Conservation (phyloP, 495 filamentous ascomycete species). For the Parathielavia appendiculata region DNA sequence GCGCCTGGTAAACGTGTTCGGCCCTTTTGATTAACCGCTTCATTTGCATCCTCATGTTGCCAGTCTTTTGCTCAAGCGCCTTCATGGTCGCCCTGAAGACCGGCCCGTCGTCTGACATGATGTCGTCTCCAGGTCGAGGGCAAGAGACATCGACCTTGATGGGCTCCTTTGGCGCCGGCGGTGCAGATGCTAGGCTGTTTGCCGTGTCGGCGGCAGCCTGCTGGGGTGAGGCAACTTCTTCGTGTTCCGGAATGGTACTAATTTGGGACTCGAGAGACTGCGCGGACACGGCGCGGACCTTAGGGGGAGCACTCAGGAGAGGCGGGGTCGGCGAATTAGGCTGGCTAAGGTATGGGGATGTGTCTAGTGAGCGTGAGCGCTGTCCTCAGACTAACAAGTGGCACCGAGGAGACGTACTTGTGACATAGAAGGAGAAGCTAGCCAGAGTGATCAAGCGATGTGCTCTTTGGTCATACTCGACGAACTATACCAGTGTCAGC, state of each 20-base stretch:
- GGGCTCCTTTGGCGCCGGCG: slow-evolving; percentile 45
- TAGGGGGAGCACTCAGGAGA: slow-evolving; percentile 65
- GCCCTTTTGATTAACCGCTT: slow-evolving; percentile 93
- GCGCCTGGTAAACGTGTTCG: slow-evolving; percentile 76
- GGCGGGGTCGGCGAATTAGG: slow-evolving; percentile 59
- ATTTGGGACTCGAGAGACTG: slow-evolving; percentile 75
- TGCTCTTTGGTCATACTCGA: slow-evolving; percentile 91
- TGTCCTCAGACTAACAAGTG: neutral
- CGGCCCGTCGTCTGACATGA: slow-evolving; percentile 85
- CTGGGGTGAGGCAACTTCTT: slow-evolving; percentile 63
- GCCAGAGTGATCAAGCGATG: slow-evolving; percentile 84
- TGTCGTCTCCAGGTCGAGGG: slow-evolving; percentile 80
- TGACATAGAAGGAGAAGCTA: slow-evolving; percentile 91
- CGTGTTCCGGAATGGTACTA: slow-evolving; percentile 53
- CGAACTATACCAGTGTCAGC: slow-evolving; percentile 54
- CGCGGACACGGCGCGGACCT: slow-evolving; percentile 72
- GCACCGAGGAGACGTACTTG: slow-evolving; percentile 52
- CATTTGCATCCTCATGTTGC: slow-evolving; percentile 87
- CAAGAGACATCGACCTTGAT: slow-evolving; percentile 85
- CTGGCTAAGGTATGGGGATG: slow-evolving; percentile 34
- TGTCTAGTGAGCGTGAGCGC: slow-evolving; percentile 25
- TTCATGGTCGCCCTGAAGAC: slow-evolving; percentile 97
- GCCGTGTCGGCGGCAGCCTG: slow-evolving; percentile 45
- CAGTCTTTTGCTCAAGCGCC: slow-evolving; percentile 90
- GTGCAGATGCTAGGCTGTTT: slow-evolving; percentile 30